These are phyloP conservation scores for Parietaria judaica DNA, from an alignment of 306 rosid species.

Conservation along the genomic window DNA sequence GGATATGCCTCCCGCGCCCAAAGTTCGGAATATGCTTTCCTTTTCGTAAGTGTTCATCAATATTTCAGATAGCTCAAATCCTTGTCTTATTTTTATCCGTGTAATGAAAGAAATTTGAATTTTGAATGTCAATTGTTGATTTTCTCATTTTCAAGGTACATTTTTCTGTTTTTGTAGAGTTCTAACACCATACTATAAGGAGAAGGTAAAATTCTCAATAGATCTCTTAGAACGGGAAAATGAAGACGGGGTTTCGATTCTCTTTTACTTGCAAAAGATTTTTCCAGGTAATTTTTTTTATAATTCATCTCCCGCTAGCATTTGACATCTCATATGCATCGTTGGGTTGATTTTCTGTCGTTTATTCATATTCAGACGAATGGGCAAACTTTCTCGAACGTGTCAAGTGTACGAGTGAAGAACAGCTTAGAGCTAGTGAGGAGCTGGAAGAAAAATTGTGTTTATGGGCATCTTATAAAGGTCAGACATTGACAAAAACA, in stretches of 20 bases:
- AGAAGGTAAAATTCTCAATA: conserved; percentile 73
- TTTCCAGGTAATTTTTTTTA: conserved; percentile 62
- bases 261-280: conserved; percentile 89
- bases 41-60: conserved; percentile 63
- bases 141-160: neutral
- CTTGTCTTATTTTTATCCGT: neutral
- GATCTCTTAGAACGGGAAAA: conserved; percentile 47
- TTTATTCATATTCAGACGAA: conserved; percentile 50
- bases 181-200: conserved; percentile 72
- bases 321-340: neutral
- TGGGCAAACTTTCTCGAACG: conserved; percentile 90
- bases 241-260: conserved; percentile 94
- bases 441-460: conserved; percentile 64
- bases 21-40: conserved; percentile 90
- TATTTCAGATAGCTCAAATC: neutral
- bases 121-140: too few species aligned
- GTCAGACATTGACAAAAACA: conserved; percentile 96
- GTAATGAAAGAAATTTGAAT: neutral
- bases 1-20: conserved; percentile 95
- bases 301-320: conserved; percentile 14
- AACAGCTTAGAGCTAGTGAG: conserved; percentile 35
- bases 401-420: conserved; percentile 39
- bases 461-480: conserved; percentile 91
- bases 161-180: conserved; percentile 45
- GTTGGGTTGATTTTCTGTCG: conserved; percentile 10